Evolutionary conservation across 2,329 filamentous ascomycete species (phyloP).

Genomic region (Chaetomiaceae sp.): DNA sequence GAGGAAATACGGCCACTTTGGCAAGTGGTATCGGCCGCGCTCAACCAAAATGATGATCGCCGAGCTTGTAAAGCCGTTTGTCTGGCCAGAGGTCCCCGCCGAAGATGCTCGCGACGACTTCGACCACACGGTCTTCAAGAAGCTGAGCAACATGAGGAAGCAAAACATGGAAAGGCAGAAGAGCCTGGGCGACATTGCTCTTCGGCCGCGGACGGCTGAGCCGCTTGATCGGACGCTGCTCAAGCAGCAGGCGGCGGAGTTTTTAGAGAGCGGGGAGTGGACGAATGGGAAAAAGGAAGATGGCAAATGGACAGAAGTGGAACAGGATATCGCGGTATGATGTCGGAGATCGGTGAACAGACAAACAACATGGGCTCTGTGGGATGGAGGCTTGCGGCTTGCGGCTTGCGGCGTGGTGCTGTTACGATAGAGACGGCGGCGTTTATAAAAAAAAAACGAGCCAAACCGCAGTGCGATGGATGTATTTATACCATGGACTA

Average conservation of each 20-base stretch:
- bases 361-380: no score
- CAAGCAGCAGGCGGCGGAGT: slow-evolving; percentile 56
- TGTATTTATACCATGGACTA: slow-evolving; percentile 17
- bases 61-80: slow-evolving; percentile 81
- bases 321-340: slow-evolving; percentile 24
- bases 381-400: background rate
- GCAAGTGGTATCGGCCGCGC: slow-evolving; percentile 64
- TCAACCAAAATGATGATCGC: slow-evolving; percentile 91
- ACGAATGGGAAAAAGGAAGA: slow-evolving; percentile 8
- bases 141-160: slow-evolving; percentile 45
- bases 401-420: background rate
- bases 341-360: background rate
- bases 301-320: slow-evolving; percentile 25
- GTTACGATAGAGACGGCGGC: background rate
- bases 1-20: slow-evolving; percentile 35
- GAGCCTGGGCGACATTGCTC: slow-evolving; percentile 33
- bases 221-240: slow-evolving; percentile 41
- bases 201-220: slow-evolving; percentile 9
- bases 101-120: slow-evolving; percentile 59
- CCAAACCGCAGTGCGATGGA: slow-evolving; percentile 12
- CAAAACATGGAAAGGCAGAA: slow-evolving; percentile 37
- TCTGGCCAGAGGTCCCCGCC: slow-evolving; percentile 70
- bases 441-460: background rate
- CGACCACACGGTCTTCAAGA: slow-evolving; percentile 58
- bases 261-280: slow-evolving; percentile 21